Conservation (phyloP, 2,329 filamentous ascomycete species). For the Paraphaeosphaeria sporulosa region DNA sequence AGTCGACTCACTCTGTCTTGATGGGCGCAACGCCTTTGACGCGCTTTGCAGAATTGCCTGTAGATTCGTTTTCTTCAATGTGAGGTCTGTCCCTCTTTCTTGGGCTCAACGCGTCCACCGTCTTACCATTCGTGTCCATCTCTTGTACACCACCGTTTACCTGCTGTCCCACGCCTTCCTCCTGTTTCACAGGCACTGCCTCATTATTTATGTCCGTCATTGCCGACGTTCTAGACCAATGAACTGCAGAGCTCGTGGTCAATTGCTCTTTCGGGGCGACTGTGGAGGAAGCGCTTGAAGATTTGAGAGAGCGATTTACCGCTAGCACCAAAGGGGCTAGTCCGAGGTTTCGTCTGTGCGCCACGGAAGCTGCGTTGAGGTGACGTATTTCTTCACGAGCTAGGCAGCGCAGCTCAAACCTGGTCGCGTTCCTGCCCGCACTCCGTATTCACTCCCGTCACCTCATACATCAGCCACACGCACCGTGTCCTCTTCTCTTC, state of each 20-base stretch:
- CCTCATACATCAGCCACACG: conserved; percentile 2
- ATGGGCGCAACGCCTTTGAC: conserved; percentile 70
- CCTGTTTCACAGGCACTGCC: neutral
- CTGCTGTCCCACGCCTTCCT: conserved; percentile 19
- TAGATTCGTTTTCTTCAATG: conserved; percentile 43
- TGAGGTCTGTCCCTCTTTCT: conserved; percentile 42
- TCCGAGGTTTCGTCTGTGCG: conserved; percentile 8
- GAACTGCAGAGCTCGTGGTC: conserved; percentile 5
- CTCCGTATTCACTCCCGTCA: conserved; percentile 3
- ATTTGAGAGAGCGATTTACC: conserved; percentile 15
- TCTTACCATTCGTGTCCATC: conserved; percentile 12
- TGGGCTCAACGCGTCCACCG: conserved; percentile 41
- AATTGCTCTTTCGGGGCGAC: conserved; percentile 21
- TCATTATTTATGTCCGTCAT: conserved; percentile 14
- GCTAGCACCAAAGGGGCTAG: conserved; percentile 13
- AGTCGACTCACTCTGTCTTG: conserved; percentile 70
- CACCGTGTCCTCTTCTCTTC: conserved; percentile 24
- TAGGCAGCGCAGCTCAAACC: conserved; percentile 31
- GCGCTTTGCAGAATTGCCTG: conserved; percentile 37
- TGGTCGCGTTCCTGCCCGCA: conserved; percentile 8
- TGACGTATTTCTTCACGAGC: conserved; percentile 46
- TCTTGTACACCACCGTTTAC: conserved; percentile 26
- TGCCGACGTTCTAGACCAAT: conserved; percentile 3
- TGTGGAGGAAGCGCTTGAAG: conserved; percentile 12
- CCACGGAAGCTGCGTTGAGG: conserved; percentile 25